Evolutionary conservation across 805 yeast species (phyloP), one percentile per base, ranked within the genome.

Genomic region (Barnettozyma botsteinii): DNA sequence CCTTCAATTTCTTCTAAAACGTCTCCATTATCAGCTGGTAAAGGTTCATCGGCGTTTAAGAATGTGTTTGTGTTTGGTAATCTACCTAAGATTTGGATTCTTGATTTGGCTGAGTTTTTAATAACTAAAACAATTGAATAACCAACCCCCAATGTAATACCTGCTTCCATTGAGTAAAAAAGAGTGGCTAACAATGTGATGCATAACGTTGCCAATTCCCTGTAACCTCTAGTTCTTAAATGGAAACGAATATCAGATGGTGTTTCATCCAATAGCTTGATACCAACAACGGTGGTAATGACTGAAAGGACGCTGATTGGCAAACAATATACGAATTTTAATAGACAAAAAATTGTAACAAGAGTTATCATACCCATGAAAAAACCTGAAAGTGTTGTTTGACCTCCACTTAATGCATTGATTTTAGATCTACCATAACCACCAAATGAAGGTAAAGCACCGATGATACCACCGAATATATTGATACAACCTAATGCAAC

Each of bases 371-470:
- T n/a, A 0, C 95, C 91, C 81, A 89, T 82, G 10, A 85, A 73
- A 4, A 79, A 77, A 0, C 95, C 95, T n/a, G 93, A 75, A 56
- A 81, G 66, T 10, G 89, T 89, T 0, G 96, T 85, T 48, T 76
- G 77, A 0, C 94, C 98, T 5, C 96, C 96, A 12, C 88, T 78
- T 37, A 87, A 66, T 1, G 89, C 83, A 63, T 91, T 91, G 43
- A 91, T 80, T 53, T 85, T 88, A 14, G 95, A 83, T 53, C 98
- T 73, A 2, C 96, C 98, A 56, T 89, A 91, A 0, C 98, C 98
- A 9, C 98, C 98, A 69, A 89, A 89, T 0, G 95, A 77, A 0
- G 98, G 97, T 13, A 91, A 65, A 0, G 88, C 83, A 24, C 73
- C 65, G 40, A 73, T 62, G 24, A 66, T 41, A 2, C 76, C 77